Evolutionary conservation across 2,329 filamentous ascomycete species (phyloP).

Genomic region (Ophiognomonia clavigignenti-juglandacearum): DNA sequence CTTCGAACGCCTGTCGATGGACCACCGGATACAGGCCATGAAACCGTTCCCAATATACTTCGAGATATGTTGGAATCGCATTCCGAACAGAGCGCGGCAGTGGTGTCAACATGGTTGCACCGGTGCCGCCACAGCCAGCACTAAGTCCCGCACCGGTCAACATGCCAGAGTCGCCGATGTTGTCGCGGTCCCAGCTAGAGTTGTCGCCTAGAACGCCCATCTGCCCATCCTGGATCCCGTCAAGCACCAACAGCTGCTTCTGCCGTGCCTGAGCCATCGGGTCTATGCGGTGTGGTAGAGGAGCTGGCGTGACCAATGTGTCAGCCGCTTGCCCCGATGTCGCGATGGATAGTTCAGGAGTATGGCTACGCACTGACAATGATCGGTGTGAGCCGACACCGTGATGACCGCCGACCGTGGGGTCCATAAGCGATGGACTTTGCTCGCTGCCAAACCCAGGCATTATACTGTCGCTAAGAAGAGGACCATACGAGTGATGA

Average conservation of each 20-base stretch:
- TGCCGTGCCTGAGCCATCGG: conserved; percentile 34
- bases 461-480: conserved; percentile 31
- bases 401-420: conserved; percentile 13
- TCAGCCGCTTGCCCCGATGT: conserved; percentile 41
- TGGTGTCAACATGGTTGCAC: conserved; percentile 25
- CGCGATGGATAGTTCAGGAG: conserved; percentile 38
- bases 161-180: conserved; percentile 20
- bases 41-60: conserved; percentile 49
- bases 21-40: conserved; percentile 45
- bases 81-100: conserved; percentile 32
- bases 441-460: conserved; percentile 31
- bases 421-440: conserved; percentile 21
- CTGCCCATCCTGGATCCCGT: conserved; percentile 1
- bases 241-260: conserved; percentile 32
- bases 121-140: conserved; percentile 16
- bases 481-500: conserved; percentile 28
- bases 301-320: conserved; percentile 41
- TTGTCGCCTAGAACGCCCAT: conserved; percentile 1
- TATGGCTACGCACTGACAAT: conserved; percentile 44
- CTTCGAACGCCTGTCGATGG: conserved; percentile 41
- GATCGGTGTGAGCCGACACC: conserved; percentile 31
- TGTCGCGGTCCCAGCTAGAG: conserved; percentile 8
- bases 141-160: conserved; percentile 30
- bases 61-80: conserved; percentile 44
- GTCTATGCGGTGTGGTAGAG: conserved; percentile 32